Evolutionary conservation across 2,329 filamentous ascomycete genomes (phyloP).

Genomic region (Leptographium lundbergii): DNA sequence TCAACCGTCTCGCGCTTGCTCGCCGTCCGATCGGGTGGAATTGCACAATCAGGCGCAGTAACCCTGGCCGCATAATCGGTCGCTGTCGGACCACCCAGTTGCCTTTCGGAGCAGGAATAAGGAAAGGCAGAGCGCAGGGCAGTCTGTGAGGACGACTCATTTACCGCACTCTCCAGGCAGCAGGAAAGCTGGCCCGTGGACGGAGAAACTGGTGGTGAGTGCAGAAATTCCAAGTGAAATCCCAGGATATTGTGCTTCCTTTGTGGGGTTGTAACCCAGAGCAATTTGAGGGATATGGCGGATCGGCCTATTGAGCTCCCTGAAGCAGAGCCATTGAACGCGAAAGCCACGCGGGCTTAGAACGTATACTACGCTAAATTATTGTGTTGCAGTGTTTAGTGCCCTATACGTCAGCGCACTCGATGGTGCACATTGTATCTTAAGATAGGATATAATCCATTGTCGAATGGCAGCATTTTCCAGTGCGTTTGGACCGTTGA

Average conservation of each 20-base stretch:
- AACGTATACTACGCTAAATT: too few relatives aligned
- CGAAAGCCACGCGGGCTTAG: too few relatives aligned
- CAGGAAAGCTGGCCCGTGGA: background rate
- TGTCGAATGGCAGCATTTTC: too few relatives aligned
- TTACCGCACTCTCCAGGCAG: background rate
- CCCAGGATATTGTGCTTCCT: background rate
- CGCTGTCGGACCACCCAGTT: slow-evolving; percentile 1
- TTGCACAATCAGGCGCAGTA: slow-evolving; percentile 6
- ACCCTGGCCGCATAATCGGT: slow-evolving; percentile 8
- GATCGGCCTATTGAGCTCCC: too few relatives aligned
- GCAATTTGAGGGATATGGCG: background rate
- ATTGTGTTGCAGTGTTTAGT: too few relatives aligned
- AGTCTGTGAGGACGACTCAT: background rate
- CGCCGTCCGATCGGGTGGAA: background rate
- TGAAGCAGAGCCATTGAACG: too few relatives aligned
- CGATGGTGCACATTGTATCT: too few relatives aligned
- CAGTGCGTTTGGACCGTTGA: too few relatives aligned
- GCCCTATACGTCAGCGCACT: too few relatives aligned
- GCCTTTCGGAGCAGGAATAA: background rate
- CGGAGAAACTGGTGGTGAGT: background rate
- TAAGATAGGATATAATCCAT: too few relatives aligned
- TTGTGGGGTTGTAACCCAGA: background rate
- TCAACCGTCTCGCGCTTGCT: slow-evolving; percentile 2
- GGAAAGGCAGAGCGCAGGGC: slow-evolving; percentile 8
- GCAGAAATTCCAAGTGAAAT: background rate